phyloP scores from a whole-genome alignment of 2,329 filamentous ascomycete species.

The Stachybotrys chartarum region DNA sequence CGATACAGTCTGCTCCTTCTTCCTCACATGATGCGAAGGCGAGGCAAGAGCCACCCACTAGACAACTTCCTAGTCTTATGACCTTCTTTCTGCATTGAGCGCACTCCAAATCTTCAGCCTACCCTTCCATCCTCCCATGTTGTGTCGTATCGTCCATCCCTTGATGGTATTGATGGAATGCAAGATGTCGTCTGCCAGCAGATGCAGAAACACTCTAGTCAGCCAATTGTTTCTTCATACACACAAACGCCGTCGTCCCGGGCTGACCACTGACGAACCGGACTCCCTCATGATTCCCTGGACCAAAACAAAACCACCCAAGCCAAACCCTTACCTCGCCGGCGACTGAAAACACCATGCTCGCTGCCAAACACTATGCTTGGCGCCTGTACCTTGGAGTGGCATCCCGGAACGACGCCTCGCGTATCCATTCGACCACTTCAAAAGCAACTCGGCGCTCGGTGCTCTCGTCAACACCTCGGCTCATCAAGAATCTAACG shows the following conservation, averaged over 20 bases:
- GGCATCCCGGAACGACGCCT: slow-evolving; percentile 31
- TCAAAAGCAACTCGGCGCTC: slow-evolving; percentile 77
- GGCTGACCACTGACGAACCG: background rate
- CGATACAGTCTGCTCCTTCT: no score
- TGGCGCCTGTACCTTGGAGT: slow-evolving; percentile 11
- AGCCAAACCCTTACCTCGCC: background rate
- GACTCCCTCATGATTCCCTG: background rate
- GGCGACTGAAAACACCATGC: background rate
- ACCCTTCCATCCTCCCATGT: background rate
- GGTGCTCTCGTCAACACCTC: slow-evolving; percentile 57
- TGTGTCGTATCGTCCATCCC: background rate
- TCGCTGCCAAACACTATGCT: slow-evolving; percentile 1
- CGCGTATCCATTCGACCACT: slow-evolving; percentile 71
- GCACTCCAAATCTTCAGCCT: background rate
- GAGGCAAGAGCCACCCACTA: no score
- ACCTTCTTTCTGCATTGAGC: no score
- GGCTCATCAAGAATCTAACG: slow-evolving; percentile 36
- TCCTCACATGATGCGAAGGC: no score
- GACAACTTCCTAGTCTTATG: no score
- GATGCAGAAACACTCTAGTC: no score
- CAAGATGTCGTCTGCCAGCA: background rate
- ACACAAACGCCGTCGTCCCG: background rate
- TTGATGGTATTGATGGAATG: background rate
- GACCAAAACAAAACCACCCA: background rate
- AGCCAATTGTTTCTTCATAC: background rate